Evolutionary conservation across 495 filamentous ascomycete genomes (phyloP).

Genomic region (Hamigera avellanea): DNA sequence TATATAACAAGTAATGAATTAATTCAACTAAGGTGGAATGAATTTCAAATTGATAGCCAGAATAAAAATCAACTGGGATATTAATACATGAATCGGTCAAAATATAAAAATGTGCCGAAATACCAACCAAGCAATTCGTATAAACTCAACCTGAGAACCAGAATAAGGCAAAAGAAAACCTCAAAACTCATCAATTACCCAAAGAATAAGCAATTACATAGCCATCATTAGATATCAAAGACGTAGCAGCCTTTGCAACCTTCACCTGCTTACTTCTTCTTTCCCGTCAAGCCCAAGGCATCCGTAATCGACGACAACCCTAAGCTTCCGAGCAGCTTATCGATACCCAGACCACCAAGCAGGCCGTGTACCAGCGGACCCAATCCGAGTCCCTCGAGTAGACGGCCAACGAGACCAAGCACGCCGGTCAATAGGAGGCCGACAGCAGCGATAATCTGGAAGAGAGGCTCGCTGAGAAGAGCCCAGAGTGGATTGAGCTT

Average conservation of each 20-base stretch:
- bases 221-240: too few species aligned
- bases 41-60: too few species aligned
- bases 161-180: too few species aligned
- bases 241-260: neutral
- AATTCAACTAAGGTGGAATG: too few species aligned
- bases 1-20: too few species aligned
- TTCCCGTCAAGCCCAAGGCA: slow-evolving; percentile 38
- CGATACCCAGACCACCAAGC: slow-evolving; percentile 68
- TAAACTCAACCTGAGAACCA: too few species aligned
- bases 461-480: slow-evolving; percentile 68
- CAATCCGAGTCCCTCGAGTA: slow-evolving; percentile 75
- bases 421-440: slow-evolving; percentile 77
- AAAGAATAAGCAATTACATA: too few species aligned
- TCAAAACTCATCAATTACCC: too few species aligned
- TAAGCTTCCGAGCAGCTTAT: slow-evolving; percentile 62
- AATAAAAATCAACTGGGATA: too few species aligned
- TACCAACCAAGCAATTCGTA: too few species aligned
- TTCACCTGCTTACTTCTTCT: slow-evolving; percentile 3
- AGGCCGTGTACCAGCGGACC: slow-evolving; percentile 70
- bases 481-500: slow-evolving; percentile 82
- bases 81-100: too few species aligned
- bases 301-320: slow-evolving; percentile 53
- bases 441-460: slow-evolving; percentile 89
- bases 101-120: too few species aligned
- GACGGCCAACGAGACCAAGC: slow-evolving; percentile 64